phyloP scores from a whole-genome alignment of 2,329 filamentous ascomycete species.

The Botrytis squamosa region DNA sequence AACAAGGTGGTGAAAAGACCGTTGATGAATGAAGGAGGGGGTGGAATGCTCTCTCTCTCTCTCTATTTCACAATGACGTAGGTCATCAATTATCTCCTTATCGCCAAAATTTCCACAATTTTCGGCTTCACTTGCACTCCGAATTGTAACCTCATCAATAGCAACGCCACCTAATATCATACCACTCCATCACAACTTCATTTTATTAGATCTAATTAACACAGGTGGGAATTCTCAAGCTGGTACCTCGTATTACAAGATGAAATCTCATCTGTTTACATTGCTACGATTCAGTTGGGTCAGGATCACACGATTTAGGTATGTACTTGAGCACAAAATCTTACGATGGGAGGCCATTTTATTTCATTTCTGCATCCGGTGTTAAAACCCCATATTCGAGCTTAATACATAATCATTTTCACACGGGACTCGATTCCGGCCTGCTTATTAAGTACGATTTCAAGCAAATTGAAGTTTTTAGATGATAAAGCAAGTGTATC shows the following conservation, averaged over 20 bases:
- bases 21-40: background rate
- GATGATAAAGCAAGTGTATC: background rate
- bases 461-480: background rate
- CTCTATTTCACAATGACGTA: slow-evolving; percentile 12
- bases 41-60: background rate
- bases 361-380: background rate
- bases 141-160: background rate
- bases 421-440: background rate
- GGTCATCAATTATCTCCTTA: background rate
- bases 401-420: background rate
- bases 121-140: background rate
- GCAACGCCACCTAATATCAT: background rate
- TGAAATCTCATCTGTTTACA: background rate
- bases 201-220: rapidly evolving
- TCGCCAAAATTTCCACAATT: background rate
- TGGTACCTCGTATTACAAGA: background rate
- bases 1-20: background rate
- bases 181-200: background rate
- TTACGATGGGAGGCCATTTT: background rate
- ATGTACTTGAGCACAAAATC: background rate
- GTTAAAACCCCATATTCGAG: background rate
- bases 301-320: background rate
- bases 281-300: background rate
- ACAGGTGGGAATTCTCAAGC: background rate
- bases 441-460: background rate